Conservation (phyloP, 306 rosid species). For the Gillenia trifoliata region DNA sequence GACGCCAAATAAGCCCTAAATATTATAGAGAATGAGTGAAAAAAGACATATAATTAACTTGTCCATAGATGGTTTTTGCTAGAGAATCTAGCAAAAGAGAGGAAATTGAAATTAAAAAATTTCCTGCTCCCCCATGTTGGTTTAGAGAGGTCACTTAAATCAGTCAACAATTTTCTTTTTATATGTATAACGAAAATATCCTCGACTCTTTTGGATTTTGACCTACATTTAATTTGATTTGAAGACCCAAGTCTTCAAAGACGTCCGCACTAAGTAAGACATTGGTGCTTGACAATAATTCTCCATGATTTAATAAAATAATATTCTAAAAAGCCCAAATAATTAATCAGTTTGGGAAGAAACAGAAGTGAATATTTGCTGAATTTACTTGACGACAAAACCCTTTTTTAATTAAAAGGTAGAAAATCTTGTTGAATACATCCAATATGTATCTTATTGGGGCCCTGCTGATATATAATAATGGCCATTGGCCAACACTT, state of each 20-base stretch:
- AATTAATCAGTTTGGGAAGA: background rate
- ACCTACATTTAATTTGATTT: background rate
- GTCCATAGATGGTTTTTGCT: background rate
- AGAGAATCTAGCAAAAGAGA: background rate
- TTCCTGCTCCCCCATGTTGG: background rate
- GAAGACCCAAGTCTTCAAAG: conserved; percentile 15
- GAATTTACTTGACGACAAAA: conserved; percentile 13
- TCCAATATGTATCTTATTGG: conserved; percentile 13
- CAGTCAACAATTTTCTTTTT: background rate
- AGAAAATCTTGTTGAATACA: background rate
- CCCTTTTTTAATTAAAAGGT: background rate
- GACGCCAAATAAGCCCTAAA: background rate
- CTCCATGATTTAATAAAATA: background rate
- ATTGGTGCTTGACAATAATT: conserved; percentile 20
- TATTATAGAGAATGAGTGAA: background rate
- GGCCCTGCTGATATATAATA: conserved; percentile 10
- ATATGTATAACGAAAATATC: background rate
- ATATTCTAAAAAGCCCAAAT: background rate
- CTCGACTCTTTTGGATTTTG: conserved; percentile 2
- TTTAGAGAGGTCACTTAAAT: background rate
- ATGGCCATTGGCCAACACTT: background rate
- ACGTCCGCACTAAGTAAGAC: background rate
- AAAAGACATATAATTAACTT: background rate
- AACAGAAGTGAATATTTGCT: conserved; percentile 4
- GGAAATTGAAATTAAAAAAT: background rate